Evolutionary conservation across 495 filamentous ascomycete species (phyloP).

Genomic region (Pseudomonodictys pantanalensis): DNA sequence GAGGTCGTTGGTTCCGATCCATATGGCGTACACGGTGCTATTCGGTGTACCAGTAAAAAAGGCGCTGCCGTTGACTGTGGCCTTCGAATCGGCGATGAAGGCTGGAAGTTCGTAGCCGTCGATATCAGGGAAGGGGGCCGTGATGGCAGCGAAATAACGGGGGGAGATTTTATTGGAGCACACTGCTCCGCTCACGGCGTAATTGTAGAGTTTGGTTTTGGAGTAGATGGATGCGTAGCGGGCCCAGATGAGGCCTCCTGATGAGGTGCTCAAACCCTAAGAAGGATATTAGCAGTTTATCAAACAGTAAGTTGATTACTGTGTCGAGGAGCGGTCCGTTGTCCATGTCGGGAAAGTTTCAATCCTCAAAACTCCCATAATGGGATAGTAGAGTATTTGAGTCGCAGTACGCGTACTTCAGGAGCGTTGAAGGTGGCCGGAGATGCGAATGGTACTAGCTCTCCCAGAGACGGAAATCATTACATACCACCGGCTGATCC

Average conservation of each 20-base stretch:
- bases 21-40: constrained; percentile 69
- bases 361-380: too few species aligned
- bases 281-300: constrained; percentile 38
- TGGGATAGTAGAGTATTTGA: too few species aligned
- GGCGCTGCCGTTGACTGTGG: constrained; percentile 43
- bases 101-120: constrained; percentile 66
- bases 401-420: not conserved
- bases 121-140: constrained; percentile 58
- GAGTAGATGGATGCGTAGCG: constrained; percentile 57
- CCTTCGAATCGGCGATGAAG: constrained; percentile 59
- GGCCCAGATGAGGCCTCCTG: constrained; percentile 66
- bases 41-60: constrained; percentile 51
- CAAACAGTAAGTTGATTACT: too few species aligned
- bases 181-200: constrained; percentile 66
- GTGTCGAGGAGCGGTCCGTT: too few species aligned
- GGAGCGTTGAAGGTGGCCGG: too few species aligned
- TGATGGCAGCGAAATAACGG: constrained; percentile 49
- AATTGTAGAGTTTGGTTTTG: constrained; percentile 64
- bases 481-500: constrained; percentile 44
- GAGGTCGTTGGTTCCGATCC: constrained; percentile 79
- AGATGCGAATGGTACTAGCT: too few species aligned
- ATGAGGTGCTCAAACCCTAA: constrained; percentile 48
- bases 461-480: not conserved
- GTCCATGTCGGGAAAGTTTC: too few species aligned
- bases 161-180: constrained; percentile 66